Conservation (phyloP, 352 stramenopile genomes). For the Blastocystis sp. region DNA sequence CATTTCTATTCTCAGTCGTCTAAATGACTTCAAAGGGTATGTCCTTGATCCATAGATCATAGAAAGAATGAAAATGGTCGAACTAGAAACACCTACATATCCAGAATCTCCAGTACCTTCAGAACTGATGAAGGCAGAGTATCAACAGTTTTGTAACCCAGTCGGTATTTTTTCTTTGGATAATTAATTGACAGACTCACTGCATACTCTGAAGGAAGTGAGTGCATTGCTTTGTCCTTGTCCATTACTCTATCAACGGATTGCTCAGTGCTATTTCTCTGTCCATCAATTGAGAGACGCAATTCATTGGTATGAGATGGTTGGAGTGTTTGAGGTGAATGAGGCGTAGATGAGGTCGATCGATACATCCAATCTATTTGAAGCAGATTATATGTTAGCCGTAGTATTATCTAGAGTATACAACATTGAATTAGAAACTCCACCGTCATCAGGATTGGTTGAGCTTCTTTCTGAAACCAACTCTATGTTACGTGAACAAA, state of each 20-base stretch:
- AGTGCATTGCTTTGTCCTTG: background rate
- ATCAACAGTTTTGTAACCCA: background rate
- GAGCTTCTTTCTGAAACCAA: background rate
- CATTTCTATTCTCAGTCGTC: background rate
- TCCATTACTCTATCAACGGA: background rate
- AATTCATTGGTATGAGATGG: background rate
- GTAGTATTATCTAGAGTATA: background rate
- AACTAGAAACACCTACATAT: background rate
- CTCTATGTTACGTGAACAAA: background rate
- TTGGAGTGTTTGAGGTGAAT: background rate
- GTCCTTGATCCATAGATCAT: background rate
- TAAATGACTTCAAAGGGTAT: constrained; percentile 52
- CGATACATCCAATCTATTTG: background rate
- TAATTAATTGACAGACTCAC: background rate
- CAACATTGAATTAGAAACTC: background rate
- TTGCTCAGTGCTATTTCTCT: background rate
- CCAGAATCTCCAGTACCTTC: background rate
- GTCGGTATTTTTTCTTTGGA: background rate
- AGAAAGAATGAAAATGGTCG: constrained; percentile 1
- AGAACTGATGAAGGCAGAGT: background rate
- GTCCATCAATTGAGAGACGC: background rate
- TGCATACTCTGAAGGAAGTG: background rate
- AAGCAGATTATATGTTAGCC: background rate
- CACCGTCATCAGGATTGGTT: background rate
- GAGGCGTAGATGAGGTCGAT: background rate